Base-by-base conservation (phyloP, 2,329 filamentous ascomycete genomes). In the Albophoma yamanashiensis region DNA sequence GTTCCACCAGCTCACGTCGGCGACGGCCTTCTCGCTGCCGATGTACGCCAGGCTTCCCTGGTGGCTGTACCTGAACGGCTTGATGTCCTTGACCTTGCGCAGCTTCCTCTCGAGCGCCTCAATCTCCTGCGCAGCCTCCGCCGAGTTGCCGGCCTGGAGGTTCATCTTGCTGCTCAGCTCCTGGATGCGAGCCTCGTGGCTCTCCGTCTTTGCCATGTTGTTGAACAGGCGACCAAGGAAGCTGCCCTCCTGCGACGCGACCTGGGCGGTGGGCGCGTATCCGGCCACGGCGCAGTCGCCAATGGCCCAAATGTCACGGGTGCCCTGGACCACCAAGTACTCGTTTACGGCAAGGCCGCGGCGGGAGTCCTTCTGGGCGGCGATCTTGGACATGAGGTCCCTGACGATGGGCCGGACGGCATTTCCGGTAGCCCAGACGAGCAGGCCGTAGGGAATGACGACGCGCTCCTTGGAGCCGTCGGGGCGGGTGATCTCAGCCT, bases 371-470 rank as follows among this genome's bases (percentile, higher is more conserved):
- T 93, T 94, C 75, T 99, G 94, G 5, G 92, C 94, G 34, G 92
- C 91, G 65, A 99, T 93, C 76, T 92, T 89, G 68, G 78, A 77
- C 85, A 97, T 96, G 63, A 99, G 86, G 73, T 99, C 93, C 72
- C 88, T 89, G 72, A 99, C 86, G 20, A 99, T 81, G 34, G 89
- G 88, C 61, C 94, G 92, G 63, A 97, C 81, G 56, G 94, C 91
- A 75, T 99, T 99, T 73, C 94, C 94, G 43, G 94, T 99, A 57
- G 94, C 94, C 94, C 94, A 99, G 64, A 99, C 94, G 53, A 99
- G 87, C 50, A 97, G 87, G 70, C 94, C 94, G 74, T 95, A 99
- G 64, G 94, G 93, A 66, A 97, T 92, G 59, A 82, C 82, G 71
- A 96, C 84, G 43, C 85, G 76, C 67, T 87, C 81, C 81, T 96